Evolutionary conservation across 31 red algal species (phyloP), one percentile per base, ranked within the genome.

Genomic region (Asparagopsis taxiformis): DNA sequence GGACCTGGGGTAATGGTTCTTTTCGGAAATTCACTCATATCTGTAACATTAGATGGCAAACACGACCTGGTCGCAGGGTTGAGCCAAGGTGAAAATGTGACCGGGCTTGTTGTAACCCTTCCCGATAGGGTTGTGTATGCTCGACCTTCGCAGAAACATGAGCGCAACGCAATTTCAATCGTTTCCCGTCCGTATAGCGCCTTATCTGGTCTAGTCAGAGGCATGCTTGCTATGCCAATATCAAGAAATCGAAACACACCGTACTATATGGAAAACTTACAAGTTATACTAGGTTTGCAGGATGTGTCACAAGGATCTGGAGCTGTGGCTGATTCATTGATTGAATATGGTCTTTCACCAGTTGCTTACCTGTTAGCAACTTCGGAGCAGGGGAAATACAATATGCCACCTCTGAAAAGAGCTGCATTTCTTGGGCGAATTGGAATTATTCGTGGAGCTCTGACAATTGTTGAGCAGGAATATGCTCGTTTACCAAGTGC

Each of bases 291-390:
- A 19, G 56, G 62, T 38, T 50, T 43, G 53, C 65, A 82, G 10
- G 78, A 82, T 64, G 78, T 59, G 19, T 85, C 80, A 3, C 80
- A 85, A 68, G 80, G 68, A 22, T 85, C 80, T 35, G 62, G 31
- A 59, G 80, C 60, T 46, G 25, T 85, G 28, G 55, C 51, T 16
- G 51, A 85, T 32, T 20, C 59, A 54, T 55, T 85, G 29, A 74
- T 75, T 31, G 49, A 31, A 2, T 39, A 65, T 48, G 39, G 56
- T 16, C 43, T 85, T 8, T 33, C 80, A 17, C 70, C 80, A 19
- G 21, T 85, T 13, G 80, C 80, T 3, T 85, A 85, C 48, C 35
- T 85, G 11, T 37, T 85, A 31, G 55, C 60, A 41, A 51, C 67
- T 1, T 85, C 80, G 24, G 49, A 64, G 3, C 33, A 75, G 30